Percentiles rank a stretch among this genome's conserved stretches.
These are phyloP conservation scores for Aspergillus sp. DNA, from an alignment of 2,329 filamentous ascomycete species.

Conservation along the genomic window DNA sequence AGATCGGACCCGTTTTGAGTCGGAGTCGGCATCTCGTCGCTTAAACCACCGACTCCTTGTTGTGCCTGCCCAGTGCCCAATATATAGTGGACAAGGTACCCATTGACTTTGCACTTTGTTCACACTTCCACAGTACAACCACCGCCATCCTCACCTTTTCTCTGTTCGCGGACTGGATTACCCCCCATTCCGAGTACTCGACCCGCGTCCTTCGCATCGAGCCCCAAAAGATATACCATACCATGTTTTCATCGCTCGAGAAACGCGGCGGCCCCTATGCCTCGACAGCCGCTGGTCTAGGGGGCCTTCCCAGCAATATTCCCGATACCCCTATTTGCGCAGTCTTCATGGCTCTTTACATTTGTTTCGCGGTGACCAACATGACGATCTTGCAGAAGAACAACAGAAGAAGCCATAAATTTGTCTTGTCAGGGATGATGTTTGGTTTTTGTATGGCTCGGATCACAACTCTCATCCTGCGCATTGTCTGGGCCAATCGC, in stretches of 20 bases:
- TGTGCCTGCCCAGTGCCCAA: not conserved
- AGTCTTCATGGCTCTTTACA: constrained; percentile 58
- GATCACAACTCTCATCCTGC: constrained; percentile 48
- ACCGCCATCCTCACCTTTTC: not conserved
- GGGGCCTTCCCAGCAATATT: constrained; percentile 52
- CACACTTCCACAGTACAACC: not conserved
- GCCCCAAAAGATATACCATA: not conserved
- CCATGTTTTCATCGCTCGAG: constrained; percentile 1
- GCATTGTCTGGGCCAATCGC: constrained; percentile 56
- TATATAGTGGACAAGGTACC: not conserved
- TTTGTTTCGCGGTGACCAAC: constrained; percentile 42
- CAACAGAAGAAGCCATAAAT: constrained; percentile 45
- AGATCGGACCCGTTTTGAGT: not conserved
- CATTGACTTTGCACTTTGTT: not conserved
- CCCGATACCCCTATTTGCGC: constrained; percentile 66
- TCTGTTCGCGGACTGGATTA: not conserved
- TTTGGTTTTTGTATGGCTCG: constrained; percentile 55
- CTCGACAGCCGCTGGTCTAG: constrained; percentile 30
- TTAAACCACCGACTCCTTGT: not conserved
- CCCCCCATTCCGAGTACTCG: not conserved
- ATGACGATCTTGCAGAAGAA: constrained; percentile 50
- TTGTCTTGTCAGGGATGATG: constrained; percentile 45
- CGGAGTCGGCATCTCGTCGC: not conserved
- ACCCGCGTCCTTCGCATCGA: not conserved
- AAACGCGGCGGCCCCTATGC: constrained; percentile 31